Evolutionary conservation across 352 stramenopile genomes (phyloP).

Genomic region (Phytophthora pini): DNA sequence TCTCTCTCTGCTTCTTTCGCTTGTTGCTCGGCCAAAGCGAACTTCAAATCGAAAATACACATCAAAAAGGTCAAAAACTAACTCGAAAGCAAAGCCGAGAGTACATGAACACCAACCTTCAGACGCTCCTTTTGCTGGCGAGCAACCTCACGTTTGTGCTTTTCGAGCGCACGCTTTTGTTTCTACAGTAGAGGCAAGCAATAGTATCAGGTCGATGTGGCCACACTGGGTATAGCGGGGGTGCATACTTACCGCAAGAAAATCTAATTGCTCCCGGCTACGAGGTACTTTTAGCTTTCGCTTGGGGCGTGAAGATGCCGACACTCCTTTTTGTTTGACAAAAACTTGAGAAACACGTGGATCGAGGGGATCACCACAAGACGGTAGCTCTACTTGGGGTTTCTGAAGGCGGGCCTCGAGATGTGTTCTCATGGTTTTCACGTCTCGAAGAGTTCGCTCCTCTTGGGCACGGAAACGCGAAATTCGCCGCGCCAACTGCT

Average conservation of each 20-base stretch:
- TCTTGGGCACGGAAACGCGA: slow-evolving; percentile 61
- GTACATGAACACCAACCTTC: slow-evolving; percentile 38
- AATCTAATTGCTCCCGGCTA: slow-evolving; percentile 58
- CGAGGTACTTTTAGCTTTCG: slow-evolving; percentile 28
- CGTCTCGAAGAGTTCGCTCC: slow-evolving; percentile 58
- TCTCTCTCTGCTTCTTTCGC: slow-evolving; percentile 52
- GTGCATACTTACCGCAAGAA: slow-evolving; percentile 45
- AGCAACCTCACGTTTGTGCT: slow-evolving; percentile 50
- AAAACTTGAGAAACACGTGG: neutral
- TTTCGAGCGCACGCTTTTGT: slow-evolving; percentile 54
- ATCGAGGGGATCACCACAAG: neutral
- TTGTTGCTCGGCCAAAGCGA: slow-evolving; percentile 50
- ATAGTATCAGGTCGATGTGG: neutral
- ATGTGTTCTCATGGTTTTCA: slow-evolving; percentile 52
- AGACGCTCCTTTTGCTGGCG: slow-evolving; percentile 59
- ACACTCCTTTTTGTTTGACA: slow-evolving; percentile 1
- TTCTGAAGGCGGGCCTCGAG: slow-evolving; percentile 36
- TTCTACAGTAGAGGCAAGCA: slow-evolving; percentile 35
- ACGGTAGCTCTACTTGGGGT: neutral
- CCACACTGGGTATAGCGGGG: neutral
- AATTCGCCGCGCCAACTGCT: slow-evolving; percentile 57
- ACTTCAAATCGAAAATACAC: slow-evolving; percentile 21
- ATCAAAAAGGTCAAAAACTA: neutral
- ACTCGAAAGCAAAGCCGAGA: neutral
- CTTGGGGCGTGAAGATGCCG: slow-evolving; percentile 7